A percentile compares a stretch with the other conserved stretches of the same genome.
Conservation (phyloP, 1,139 yeast species). For the Arxiozyma slooffiae region DNA sequence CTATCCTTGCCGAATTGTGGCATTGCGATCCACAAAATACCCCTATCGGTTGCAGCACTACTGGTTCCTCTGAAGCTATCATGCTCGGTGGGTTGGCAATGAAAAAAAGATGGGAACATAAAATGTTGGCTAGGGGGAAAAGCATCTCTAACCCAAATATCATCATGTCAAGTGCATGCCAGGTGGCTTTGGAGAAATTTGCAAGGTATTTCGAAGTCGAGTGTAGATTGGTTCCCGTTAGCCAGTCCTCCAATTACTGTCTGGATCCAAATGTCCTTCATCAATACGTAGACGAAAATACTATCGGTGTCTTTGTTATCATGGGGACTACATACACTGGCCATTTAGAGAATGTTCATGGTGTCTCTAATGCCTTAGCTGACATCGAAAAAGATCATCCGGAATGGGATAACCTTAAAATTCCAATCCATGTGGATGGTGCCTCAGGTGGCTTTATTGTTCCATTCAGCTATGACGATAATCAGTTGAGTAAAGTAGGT, state of each 20-base stretch:
- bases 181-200: slow-evolving; percentile 88
- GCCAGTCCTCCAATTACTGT: slow-evolving; percentile 49
- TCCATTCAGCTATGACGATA: slow-evolving; percentile 67
- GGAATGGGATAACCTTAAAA: slow-evolving; percentile 45
- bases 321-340: slow-evolving; percentile 91
- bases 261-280: slow-evolving; percentile 52
- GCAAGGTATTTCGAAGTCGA: slow-evolving; percentile 92
- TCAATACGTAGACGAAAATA: slow-evolving; percentile 72
- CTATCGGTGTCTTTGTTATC: slow-evolving; percentile 84
- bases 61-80: slow-evolving; percentile 90
- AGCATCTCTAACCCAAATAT: slow-evolving; percentile 67
- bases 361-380: slow-evolving; percentile 52
- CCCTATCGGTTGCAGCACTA: slow-evolving; percentile 82
- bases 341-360: slow-evolving; percentile 69
- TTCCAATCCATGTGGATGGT: slow-evolving; percentile 86
- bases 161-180: slow-evolving; percentile 90
- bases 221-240: slow-evolving; percentile 61
- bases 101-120: slow-evolving; percentile 80
- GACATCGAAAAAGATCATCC: slow-evolving; percentile 42
- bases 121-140: slow-evolving; percentile 50
- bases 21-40: slow-evolving; percentile 40
- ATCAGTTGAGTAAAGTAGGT: slow-evolving; percentile 25
- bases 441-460: slow-evolving; percentile 88
- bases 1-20: slow-evolving; percentile 76
- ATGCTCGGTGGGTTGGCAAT: slow-evolving; percentile 89